Percentiles rank a stretch among this genome's conserved stretches.
Evolutionary conservation across 495 filamentous ascomycete genomes (phyloP).

Genomic region (Neurospora tetrasperma): DNA sequence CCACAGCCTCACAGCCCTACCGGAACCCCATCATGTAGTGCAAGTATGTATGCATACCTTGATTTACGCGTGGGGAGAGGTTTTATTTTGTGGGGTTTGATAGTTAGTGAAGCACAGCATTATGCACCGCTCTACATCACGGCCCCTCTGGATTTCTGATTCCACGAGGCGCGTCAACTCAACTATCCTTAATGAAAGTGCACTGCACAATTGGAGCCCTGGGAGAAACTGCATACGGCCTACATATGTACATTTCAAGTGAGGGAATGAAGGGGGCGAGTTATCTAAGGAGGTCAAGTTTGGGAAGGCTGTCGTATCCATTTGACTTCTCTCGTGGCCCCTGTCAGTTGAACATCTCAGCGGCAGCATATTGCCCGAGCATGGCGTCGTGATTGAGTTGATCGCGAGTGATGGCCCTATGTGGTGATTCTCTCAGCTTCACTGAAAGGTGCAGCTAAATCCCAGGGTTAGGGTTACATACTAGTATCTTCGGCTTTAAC

Average conservation of each 20-base stretch:
- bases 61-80: background rate
- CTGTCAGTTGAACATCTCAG: background rate
- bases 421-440: background rate
- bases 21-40: background rate
- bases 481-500: background rate
- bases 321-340: background rate
- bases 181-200: background rate
- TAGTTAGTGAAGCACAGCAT: background rate
- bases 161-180: background rate
- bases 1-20: background rate
- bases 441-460: background rate
- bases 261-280: background rate
- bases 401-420: background rate
- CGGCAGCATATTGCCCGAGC: background rate
- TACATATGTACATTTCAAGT: background rate
- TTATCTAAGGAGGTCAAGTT: background rate
- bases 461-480: background rate
- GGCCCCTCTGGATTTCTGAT: background rate
- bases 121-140: background rate
- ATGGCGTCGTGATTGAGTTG: background rate
- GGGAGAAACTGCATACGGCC: background rate
- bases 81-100: background rate
- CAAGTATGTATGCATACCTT: background rate
- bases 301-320: background rate
- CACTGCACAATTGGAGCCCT: background rate